Evolutionary conservation across 2,329 filamentous ascomycete species (phyloP).

Genomic region (Neodidymelliopsis sp.): DNA sequence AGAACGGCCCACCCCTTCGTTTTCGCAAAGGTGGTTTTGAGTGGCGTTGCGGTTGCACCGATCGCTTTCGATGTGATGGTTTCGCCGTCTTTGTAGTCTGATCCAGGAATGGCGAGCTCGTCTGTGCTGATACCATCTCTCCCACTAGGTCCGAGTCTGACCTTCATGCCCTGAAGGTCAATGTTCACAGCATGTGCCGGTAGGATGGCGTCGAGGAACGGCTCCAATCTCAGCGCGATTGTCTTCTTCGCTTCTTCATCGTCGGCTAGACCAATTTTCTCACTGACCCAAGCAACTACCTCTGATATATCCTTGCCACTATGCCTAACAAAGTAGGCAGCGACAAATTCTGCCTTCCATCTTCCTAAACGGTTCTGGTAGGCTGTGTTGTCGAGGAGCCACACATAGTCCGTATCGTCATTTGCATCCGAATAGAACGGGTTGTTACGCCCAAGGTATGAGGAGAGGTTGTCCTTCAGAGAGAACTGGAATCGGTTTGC

Average conservation of each 20-base stretch:
- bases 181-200: conserved; percentile 74
- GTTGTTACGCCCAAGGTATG: conserved; percentile 50
- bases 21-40: conserved; percentile 77
- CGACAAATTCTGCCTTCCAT: conserved; percentile 86
- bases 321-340: conserved; percentile 79
- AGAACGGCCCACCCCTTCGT: conserved; percentile 85
- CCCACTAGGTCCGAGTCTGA: conserved; percentile 70
- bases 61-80: conserved; percentile 41
- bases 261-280: conserved; percentile 69
- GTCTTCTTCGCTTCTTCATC: conserved; percentile 61
- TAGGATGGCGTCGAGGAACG: conserved; percentile 79
- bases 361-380: conserved; percentile 62
- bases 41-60: conserved; percentile 56
- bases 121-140: conserved; percentile 76
- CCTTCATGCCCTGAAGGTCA: conserved; percentile 58
- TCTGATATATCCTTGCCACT: conserved; percentile 72
- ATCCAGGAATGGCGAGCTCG: conserved; percentile 57
- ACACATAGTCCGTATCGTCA: conserved; percentile 74
- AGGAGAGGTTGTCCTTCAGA: conserved; percentile 49
- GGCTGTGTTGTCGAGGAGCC: conserved; percentile 91
- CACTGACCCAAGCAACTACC: conserved; percentile 73
- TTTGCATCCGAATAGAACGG: conserved; percentile 58
- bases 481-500: conserved; percentile 44
- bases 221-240: conserved; percentile 73
- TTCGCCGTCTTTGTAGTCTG: conserved; percentile 47